These are phyloP conservation scores for Chiua virens DNA, from an alignment of 768 basidiomycete species.

Conservation along the genomic window DNA sequence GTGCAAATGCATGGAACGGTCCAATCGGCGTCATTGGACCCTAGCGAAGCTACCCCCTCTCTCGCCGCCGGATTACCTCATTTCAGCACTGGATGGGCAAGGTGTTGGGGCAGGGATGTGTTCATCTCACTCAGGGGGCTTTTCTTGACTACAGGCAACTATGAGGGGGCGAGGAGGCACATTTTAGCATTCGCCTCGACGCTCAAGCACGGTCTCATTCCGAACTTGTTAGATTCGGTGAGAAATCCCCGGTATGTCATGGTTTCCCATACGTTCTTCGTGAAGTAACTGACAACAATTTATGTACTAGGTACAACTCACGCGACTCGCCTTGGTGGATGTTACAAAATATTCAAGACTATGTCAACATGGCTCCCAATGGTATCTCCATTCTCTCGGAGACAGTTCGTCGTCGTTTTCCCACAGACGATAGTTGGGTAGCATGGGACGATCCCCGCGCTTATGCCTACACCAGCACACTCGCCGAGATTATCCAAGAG, in stretches of 20 bases:
- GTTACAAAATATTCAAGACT: constrained; percentile 97
- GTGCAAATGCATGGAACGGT: constrained; percentile 92
- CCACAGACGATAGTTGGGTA: constrained; percentile 91
- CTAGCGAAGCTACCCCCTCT: constrained; percentile 66
- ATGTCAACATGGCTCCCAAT: constrained; percentile 78
- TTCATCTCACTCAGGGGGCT: constrained; percentile 94
- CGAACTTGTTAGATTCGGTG: constrained; percentile 90
- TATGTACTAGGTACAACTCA: constrained; percentile 81
- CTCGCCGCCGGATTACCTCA: constrained; percentile 96
- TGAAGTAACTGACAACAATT: neutral
- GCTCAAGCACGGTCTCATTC: constrained; percentile 93
- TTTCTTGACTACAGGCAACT: constrained; percentile 91
- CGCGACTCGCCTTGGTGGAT: constrained; percentile 99
- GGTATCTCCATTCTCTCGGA: constrained; percentile 81
- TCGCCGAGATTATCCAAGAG: constrained; percentile 97
- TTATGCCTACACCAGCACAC: constrained; percentile 74
- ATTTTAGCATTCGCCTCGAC: constrained; percentile 93
- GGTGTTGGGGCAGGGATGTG: constrained; percentile 95
- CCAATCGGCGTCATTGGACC: constrained; percentile 86
- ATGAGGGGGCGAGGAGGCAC: constrained; percentile 80
- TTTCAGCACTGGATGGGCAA: constrained; percentile 90
- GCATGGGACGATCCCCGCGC: constrained; percentile 85
- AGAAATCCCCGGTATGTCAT: constrained; percentile 69
- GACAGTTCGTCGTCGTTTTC: constrained; percentile 89
- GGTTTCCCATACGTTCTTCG: neutral